These are phyloP conservation scores for Ascochyta fabae DNA, from an alignment of 2,329 filamentous ascomycete species.

Conservation along the genomic window DNA sequence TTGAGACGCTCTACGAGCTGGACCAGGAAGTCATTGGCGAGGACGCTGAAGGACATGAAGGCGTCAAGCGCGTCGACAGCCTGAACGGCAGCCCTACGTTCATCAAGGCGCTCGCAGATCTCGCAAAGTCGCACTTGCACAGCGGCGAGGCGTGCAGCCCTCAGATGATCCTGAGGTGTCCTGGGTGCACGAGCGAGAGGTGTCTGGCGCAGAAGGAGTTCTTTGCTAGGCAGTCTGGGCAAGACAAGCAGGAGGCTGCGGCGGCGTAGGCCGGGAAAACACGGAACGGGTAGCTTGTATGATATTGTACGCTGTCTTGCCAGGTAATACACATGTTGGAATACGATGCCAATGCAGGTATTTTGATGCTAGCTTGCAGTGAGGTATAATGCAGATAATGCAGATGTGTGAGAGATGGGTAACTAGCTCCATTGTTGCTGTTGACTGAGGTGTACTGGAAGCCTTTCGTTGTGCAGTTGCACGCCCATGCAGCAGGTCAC, in stretches of 20 bases:
- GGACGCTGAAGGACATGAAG: constrained; percentile 60
- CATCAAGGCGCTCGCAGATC: constrained; percentile 85
- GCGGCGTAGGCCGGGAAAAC: constrained; percentile 16
- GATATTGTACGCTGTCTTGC: constrained; percentile 8
- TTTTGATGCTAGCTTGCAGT: not conserved
- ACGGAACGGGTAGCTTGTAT: constrained; percentile 15
- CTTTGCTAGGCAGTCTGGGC: constrained; percentile 58
- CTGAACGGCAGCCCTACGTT: constrained; percentile 91
- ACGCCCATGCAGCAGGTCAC: not conserved
- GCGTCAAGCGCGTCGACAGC: constrained; percentile 85
- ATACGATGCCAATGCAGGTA: no score
- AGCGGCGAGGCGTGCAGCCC: constrained; percentile 73
- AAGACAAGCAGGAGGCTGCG: constrained; percentile 24
- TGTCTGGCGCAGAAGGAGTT: constrained; percentile 80
- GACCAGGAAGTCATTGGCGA: constrained; percentile 95
- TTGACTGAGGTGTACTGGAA: not conserved
- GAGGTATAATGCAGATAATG: not conserved
- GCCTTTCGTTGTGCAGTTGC: no score
- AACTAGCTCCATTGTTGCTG: not conserved
- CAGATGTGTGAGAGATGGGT: not conserved
- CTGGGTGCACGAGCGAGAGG: constrained; percentile 87
- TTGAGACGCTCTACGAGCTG: constrained; percentile 93
- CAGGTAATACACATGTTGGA: not conserved
- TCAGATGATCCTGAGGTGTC: constrained; percentile 91
- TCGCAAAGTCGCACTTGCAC: constrained; percentile 80